Evolutionary conservation across 2,329 filamentous ascomycete genomes (phyloP), one percentile per base, ranked within the genome.

Genomic region (Sphaerulina populicola): DNA sequence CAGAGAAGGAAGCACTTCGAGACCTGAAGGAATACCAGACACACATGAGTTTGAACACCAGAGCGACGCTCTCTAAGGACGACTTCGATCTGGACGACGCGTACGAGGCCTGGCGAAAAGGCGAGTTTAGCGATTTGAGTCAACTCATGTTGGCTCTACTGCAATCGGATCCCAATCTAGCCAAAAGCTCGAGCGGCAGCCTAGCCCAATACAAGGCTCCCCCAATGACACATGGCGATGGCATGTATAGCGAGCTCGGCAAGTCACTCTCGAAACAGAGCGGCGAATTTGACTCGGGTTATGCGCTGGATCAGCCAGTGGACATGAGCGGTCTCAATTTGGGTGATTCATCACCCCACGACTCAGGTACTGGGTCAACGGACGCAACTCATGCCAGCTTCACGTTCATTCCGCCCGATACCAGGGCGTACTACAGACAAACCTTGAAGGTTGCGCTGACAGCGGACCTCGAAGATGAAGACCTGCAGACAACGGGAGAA

Each of bases 21-120:
- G 93, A 98, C 66, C 77, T 97, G 61, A 98, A 98, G 70, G 80
- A 85, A 8, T 98, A 98, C 66, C 93, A 96, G 67, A 83, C 88
- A 57, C 84, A 91, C 55, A 75, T 98, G 50, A 94, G 85, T 63
- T 79, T 91, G 6, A 84, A 88, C 64, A 86, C 85, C 56, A 77
- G 80, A 41, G 86, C 77, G 52, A 90, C 91, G 0, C 70, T 98
- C 44, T 81, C 83, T 51, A 84, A 79, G 59, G 82, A 89, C 43
- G 91, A 98, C 67, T 98, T 98, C 68, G 88, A 95, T 54, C 71
- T 86, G 14, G 88, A 95, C 51, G 89, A 94, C 54, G 84, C 85
- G 2, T 98, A 90, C 66, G 82, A 90, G 57, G 75, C 81, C 39
- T 98, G 93, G 93, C 94, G 89, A 68, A 91, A 87, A 65, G 80